These are phyloP conservation scores for Tylopilus intermedius DNA, from an alignment of 768 basidiomycete genomes.

Conservation along the genomic window DNA sequence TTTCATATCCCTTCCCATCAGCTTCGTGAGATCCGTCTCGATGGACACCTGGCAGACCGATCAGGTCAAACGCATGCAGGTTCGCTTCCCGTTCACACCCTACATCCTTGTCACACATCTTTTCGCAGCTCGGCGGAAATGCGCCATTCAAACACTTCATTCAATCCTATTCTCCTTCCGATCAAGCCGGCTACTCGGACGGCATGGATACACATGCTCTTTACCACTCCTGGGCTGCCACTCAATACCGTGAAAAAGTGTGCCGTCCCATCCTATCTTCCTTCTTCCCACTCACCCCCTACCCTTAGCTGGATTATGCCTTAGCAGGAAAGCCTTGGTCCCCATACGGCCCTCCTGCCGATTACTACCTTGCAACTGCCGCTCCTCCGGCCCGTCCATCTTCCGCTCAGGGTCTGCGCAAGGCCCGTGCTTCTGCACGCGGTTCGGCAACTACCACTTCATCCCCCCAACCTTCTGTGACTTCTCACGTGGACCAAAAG, in stretches of 20 bases:
- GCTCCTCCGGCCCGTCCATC: constrained; percentile 55
- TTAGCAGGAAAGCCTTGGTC: constrained; percentile 76
- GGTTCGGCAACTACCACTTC: constrained; percentile 35
- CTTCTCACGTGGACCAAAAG: constrained; percentile 51
- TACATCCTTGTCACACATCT: constrained; percentile 7
- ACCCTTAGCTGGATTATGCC: constrained; percentile 60
- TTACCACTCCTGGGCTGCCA: constrained; percentile 91
- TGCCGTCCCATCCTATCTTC: background rate
- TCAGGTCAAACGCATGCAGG: constrained; percentile 87
- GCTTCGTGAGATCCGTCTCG: constrained; percentile 88
- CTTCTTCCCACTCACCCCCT: constrained; percentile 15
- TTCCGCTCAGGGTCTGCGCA: constrained; percentile 79
- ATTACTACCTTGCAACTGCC: constrained; percentile 31
- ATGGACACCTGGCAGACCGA: constrained; percentile 97
- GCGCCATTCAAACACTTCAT: constrained; percentile 76
- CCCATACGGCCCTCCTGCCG: constrained; percentile 63
- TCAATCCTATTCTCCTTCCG: constrained; percentile 58
- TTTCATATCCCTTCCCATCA: constrained; percentile 26
- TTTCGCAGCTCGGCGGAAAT: constrained; percentile 78
- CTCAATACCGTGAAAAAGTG: constrained; percentile 94
- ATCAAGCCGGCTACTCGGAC: constrained; percentile 66
- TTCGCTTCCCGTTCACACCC: constrained; percentile 30
- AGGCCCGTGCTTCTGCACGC: constrained; percentile 72
- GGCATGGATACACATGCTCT: constrained; percentile 62
- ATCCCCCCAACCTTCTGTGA: constrained; percentile 12